Conservation (phyloP, 1,139 yeast genomes). For the Magnusiomyces ingens region DNA sequence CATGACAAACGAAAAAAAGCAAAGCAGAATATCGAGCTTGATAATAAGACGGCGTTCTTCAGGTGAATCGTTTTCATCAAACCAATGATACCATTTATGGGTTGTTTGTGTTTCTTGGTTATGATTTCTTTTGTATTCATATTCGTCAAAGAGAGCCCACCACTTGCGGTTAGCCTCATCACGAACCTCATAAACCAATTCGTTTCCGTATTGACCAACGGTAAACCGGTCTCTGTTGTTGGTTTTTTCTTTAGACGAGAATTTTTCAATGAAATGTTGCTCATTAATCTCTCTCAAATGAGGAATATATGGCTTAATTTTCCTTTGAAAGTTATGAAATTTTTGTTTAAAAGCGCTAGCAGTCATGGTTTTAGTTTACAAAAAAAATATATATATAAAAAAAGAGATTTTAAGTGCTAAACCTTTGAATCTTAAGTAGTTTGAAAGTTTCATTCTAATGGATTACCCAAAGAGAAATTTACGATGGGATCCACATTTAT, state of each 20-base stretch:
- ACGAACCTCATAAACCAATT: slow-evolving; percentile 22
- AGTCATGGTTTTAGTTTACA: too few relatives aligned
- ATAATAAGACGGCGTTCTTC: slow-evolving; percentile 47
- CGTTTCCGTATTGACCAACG: too few relatives aligned
- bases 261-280: background rate
- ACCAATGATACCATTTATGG: slow-evolving; percentile 54
- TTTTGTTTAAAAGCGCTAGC: too few relatives aligned
- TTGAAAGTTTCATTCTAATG: too few relatives aligned
- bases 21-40: slow-evolving; percentile 56
- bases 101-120: background rate
- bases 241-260: background rate
- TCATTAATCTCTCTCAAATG: slow-evolving; percentile 1
- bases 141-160: slow-evolving; percentile 54
- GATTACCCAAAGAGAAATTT: too few relatives aligned
- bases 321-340: background rate
- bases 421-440: too few relatives aligned
- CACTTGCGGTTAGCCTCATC: slow-evolving; percentile 53
- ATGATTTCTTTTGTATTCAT: slow-evolving; percentile 38
- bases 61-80: slow-evolving; percentile 48
- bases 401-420: too few relatives aligned
- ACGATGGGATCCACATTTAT: too few relatives aligned
- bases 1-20: slow-evolving; percentile 53
- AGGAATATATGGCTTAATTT: background rate
- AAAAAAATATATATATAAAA: too few relatives aligned
- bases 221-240: background rate